Evolutionary conservation across 2,329 filamentous ascomycete genomes (phyloP).

Genomic region (Fonsecaea nubica): DNA sequence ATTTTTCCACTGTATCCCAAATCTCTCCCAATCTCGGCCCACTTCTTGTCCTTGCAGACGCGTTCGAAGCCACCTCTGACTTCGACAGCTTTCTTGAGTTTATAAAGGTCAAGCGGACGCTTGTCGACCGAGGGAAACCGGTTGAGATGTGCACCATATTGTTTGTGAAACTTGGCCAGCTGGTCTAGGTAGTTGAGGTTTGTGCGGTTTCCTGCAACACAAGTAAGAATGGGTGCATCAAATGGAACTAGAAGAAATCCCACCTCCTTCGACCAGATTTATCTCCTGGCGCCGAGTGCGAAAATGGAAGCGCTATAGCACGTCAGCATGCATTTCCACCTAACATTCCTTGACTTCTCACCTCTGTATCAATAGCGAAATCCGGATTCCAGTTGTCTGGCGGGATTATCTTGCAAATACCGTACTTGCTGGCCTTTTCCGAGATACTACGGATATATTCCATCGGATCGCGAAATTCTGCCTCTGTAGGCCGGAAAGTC

Average conservation of each 20-base stretch:
- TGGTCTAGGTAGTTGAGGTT: conserved; percentile 97
- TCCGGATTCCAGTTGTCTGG: conserved; percentile 92
- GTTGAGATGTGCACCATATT: conserved; percentile 91
- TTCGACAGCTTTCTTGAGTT: conserved; percentile 95
- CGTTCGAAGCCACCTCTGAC: conserved; percentile 92
- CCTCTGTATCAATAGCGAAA: conserved; percentile 97
- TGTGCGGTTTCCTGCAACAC: conserved; percentile 77
- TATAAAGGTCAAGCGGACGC: conserved; percentile 92
- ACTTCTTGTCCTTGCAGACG: conserved; percentile 97
- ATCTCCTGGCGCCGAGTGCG: conserved; percentile 94
- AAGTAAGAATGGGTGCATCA: conserved; percentile 40
- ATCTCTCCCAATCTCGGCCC: conserved; percentile 97
- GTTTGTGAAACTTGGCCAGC: conserved; percentile 93
- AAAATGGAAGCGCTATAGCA: conserved; percentile 86
- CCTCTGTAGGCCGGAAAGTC: conserved; percentile 85
- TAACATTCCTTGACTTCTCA: conserved; percentile 54
- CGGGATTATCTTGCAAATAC: conserved; percentile 94
- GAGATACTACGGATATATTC: conserved; percentile 92
- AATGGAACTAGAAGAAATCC: conserved; percentile 47
- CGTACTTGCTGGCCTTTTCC: conserved; percentile 83
- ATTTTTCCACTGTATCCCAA: conserved; percentile 98
- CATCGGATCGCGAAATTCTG: conserved; percentile 93
- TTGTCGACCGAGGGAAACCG: conserved; percentile 97
- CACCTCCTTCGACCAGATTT: conserved; percentile 98
- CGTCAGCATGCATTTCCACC: conserved; percentile 11